Base-by-base conservation (phyloP, 345 rosid genomes). In the Rhodamnia rubescens region DNA sequence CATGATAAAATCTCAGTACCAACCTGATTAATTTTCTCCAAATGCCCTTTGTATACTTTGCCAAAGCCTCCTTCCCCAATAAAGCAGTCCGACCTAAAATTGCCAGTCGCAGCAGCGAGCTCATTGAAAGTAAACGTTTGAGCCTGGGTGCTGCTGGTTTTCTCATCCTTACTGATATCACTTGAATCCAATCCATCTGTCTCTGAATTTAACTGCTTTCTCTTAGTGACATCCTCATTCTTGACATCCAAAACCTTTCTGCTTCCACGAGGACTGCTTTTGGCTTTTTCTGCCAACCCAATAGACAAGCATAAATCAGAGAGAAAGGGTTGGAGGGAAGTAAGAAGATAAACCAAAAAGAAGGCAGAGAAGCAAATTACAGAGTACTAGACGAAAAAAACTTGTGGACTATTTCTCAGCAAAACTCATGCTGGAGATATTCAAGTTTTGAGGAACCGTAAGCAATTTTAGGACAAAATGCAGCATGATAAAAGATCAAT, bases 1-100 rank as follows among this genome's bases (percentile, higher is more conserved):
- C 11, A 18, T 8, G 78, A 69, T 18, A 69, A 36, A 36, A 36
- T 69, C 78, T 69, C 78, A 32, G 78, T 36, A 69, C 47, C 11
- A 50, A 93, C 98, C 96, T 96, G 95, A 53, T 89, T 69, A 9
- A 88, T 83, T 87, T 88, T 92, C 83, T 91, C 92, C 83, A 96
- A 80, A 83, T 78, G 74, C 20, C 97, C 99, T 85, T 91, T 94
- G 90, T 87, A 96, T 50, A 96, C 98, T 90, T 92, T 94, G 20
- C 98, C 99, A 69, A 96, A 96, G 51, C 99, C 99, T 29, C 99
- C 99, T 93, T 93, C 96, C 47, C 99, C 98, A 53, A 96, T 84
- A 83, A 93, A 93, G 91, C 94, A 94, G 89, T 91, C 92, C 3
- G 89, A 81, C 85, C 91, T 89, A 61, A 96, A 96, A 91, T 94